Percentiles rank a stretch among this genome's conserved stretches.
Evolutionary conservation across 352 stramenopile species (phyloP).

Genomic region (Phytophthora fragariaefolia): DNA sequence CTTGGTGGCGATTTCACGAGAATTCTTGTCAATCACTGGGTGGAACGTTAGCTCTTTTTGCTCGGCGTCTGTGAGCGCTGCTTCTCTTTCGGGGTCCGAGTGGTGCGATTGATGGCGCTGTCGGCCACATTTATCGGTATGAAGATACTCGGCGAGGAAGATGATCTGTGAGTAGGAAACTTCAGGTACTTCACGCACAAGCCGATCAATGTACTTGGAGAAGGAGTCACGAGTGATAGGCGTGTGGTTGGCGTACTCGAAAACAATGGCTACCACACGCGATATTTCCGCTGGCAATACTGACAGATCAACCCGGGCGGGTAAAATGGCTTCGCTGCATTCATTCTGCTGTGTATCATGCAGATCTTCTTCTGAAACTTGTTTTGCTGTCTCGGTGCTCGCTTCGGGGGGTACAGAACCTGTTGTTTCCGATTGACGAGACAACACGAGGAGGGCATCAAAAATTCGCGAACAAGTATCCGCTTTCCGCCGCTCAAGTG

Average conservation of each 20-base stretch:
- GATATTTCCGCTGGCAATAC: slow-evolving; percentile 62
- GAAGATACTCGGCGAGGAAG: slow-evolving; percentile 63
- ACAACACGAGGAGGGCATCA: slow-evolving; percentile 36
- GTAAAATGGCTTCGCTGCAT: slow-evolving; percentile 32
- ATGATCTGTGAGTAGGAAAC: slow-evolving; percentile 80
- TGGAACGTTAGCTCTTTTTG: slow-evolving; percentile 70
- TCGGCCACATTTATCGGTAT: slow-evolving; percentile 45
- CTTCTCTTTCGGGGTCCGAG: slow-evolving; percentile 23
- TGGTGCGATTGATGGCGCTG: slow-evolving; percentile 28
- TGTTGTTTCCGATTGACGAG: slow-evolving; percentile 6
- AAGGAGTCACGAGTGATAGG: slow-evolving; percentile 56
- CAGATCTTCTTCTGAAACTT: not conserved
- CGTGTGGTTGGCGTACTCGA: slow-evolving; percentile 63
- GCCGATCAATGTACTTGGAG: slow-evolving; percentile 61
- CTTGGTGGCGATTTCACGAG: slow-evolving; percentile 61
- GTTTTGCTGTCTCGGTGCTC: slow-evolving; percentile 4
- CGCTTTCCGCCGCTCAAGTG: slow-evolving; percentile 60
- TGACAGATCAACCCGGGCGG: slow-evolving; percentile 44
- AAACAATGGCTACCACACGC: slow-evolving; percentile 63
- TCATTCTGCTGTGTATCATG: slow-evolving; percentile 1
- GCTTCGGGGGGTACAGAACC: slow-evolving; percentile 2
- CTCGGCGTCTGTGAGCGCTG: slow-evolving; percentile 34
- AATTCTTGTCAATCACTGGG: slow-evolving; percentile 78
- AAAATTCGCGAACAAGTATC: slow-evolving; percentile 71
- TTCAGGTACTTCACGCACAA: slow-evolving; percentile 63